Evolutionary conservation across 148 eudicot genomes (phyloP).

Genomic region (Dianthus caryophyllus): DNA sequence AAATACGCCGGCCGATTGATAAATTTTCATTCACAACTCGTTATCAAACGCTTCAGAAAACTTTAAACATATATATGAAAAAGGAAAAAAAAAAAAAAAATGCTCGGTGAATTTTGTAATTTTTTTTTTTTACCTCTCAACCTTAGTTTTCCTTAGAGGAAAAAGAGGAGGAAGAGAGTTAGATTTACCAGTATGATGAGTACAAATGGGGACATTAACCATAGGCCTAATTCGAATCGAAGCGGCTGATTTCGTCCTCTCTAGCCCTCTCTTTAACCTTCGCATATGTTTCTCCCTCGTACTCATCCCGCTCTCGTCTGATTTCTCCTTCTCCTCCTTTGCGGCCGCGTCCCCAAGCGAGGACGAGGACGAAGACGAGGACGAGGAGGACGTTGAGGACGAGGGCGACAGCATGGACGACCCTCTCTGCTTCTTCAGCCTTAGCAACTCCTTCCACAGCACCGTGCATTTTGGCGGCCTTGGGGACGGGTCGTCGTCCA

Average conservation of each 20-base stretch:
- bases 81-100: neutral
- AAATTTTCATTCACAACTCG: too few relatives aligned
- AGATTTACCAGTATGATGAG: constrained; percentile 44
- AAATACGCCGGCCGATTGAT: too few relatives aligned
- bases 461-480: constrained; percentile 94
- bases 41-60: constrained; percentile 2
- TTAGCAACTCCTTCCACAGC: constrained; percentile 76
- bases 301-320: constrained; percentile 18
- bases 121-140: constrained; percentile 31
- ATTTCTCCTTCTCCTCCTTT: constrained; percentile 46
- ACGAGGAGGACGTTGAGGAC: constrained; percentile 52
- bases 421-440: constrained; percentile 53
- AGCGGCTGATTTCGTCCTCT: constrained; percentile 75
- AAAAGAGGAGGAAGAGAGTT: constrained; percentile 56
- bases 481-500: constrained; percentile 93
- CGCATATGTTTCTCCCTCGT: constrained; percentile 48
- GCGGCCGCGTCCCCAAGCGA: constrained; percentile 50
- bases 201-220: constrained; percentile 70
- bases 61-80: neutral
- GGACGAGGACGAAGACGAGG: constrained; percentile 51
- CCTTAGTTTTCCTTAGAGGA: constrained; percentile 51
- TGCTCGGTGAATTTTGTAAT: neutral
- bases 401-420: constrained; percentile 52
- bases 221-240: constrained; percentile 69
- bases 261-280: constrained; percentile 68